Evolutionary conservation across 768 basidiomycete genomes (phyloP).

Genomic region (Suillus clintonianus): DNA sequence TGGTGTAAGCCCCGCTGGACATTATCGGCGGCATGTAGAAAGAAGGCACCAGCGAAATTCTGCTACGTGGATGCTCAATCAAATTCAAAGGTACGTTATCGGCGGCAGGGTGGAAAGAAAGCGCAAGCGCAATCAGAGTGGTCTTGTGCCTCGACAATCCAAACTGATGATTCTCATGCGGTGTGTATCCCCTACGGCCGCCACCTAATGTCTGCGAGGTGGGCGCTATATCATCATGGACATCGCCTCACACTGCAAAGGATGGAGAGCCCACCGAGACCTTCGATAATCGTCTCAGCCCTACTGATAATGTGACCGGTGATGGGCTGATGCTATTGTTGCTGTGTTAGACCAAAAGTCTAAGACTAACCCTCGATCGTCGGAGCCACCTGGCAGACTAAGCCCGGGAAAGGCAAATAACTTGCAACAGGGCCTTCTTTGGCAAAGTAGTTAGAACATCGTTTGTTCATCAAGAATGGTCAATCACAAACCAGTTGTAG

Average conservation of each 20-base stretch:
- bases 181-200: not conserved
- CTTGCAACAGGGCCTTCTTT: not conserved
- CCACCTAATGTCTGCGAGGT: not conserved
- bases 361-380: not conserved
- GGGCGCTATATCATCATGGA: not conserved
- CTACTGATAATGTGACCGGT: no score
- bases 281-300: not conserved
- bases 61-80: not conserved
- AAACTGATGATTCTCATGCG: not conserved
- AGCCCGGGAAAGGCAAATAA: not conserved
- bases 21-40: not conserved
- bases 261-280: no score
- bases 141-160: not conserved
- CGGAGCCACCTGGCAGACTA: not conserved
- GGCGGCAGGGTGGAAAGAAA: constrained; percentile 2
- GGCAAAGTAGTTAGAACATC: not conserved
- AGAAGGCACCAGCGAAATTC: not conserved
- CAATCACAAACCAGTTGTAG: not conserved
- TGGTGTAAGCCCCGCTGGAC: not conserved
- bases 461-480: not conserved
- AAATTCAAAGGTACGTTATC: not conserved
- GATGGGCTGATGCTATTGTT: not conserved
- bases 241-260: not conserved
- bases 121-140: not conserved
- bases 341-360: not conserved